A percentile compares a stretch with the other conserved stretches of the same genome.
phyloP scores from a whole-genome alignment of 805 yeast species.

The Isabelozyma heimii region DNA sequence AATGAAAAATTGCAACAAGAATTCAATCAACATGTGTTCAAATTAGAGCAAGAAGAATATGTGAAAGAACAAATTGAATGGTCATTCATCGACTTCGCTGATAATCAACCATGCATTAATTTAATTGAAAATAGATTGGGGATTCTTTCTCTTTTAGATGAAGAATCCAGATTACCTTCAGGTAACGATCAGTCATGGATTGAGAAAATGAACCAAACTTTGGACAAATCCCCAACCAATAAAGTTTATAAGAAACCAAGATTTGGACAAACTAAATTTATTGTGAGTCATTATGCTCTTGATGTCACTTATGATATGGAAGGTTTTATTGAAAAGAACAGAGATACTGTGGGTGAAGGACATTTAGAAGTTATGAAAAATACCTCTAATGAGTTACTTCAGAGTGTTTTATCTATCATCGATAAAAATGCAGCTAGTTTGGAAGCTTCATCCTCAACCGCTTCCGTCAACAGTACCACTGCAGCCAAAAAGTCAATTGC shows the following conservation, averaged over 20 bases:
- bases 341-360: slow-evolving; percentile 97
- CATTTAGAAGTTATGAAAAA: slow-evolving; percentile 80
- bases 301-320: slow-evolving; percentile 90
- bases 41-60: slow-evolving; percentile 94
- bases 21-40: slow-evolving; percentile 95
- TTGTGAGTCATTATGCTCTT: slow-evolving; percentile 90
- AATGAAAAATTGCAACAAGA: slow-evolving; percentile 97
- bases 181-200: slow-evolving; percentile 93
- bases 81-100: slow-evolving; percentile 94
- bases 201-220: slow-evolving; percentile 81
- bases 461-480: slow-evolving; percentile 20
- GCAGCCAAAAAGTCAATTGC: slow-evolving; percentile 39
- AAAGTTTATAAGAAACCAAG: slow-evolving; percentile 88
- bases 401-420: slow-evolving; percentile 60
- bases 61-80: slow-evolving; percentile 90
- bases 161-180: slow-evolving; percentile 91
- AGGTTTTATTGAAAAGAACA: slow-evolving; percentile 93
- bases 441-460: slow-evolving; percentile 36
- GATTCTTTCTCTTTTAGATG: slow-evolving; percentile 83
- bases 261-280: slow-evolving; percentile 87
- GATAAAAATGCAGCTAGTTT: slow-evolving; percentile 57
- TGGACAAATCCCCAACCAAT: slow-evolving; percentile 74
- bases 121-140: slow-evolving; percentile 89
- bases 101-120: slow-evolving; percentile 94
- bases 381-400: slow-evolving; percentile 64